Percentiles rank a stretch among this genome's conserved stretches.
phyloP scores from a whole-genome alignment of 106 monocot species.

The Narthecium ossifragum region DNA sequence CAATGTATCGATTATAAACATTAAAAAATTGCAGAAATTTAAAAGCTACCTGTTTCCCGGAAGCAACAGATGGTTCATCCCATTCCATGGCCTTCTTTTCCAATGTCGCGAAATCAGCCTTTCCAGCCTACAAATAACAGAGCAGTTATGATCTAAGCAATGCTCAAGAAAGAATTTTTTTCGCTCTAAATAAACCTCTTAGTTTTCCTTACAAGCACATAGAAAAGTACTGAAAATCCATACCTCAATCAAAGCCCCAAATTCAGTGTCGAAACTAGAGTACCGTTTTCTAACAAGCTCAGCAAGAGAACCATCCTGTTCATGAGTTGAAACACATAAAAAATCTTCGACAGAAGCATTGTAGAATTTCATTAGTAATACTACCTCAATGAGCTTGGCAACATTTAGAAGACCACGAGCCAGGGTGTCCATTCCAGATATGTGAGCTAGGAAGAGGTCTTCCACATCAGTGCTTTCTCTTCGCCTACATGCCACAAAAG shows the following conservation, averaged over 20 bases:
- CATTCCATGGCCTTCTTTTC: slow-evolving; percentile 87
- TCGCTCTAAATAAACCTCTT: too few species aligned
- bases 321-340: background rate
- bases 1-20: too few species aligned
- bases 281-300: slow-evolving; percentile 79
- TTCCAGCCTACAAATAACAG: slow-evolving; percentile 56
- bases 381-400: slow-evolving; percentile 78
- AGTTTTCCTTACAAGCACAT: background rate
- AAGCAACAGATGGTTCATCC: slow-evolving; percentile 77
- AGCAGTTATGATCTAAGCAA: background rate
- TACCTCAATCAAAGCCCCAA: slow-evolving; percentile 83
- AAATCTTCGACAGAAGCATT: background rate
- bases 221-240: background rate
- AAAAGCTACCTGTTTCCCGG: slow-evolving; percentile 78
- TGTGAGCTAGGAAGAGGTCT: slow-evolving; percentile 91
- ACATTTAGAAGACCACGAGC: slow-evolving; percentile 92
- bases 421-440: slow-evolving; percentile 93
- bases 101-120: slow-evolving; percentile 80
- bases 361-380: background rate
- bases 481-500: slow-evolving; percentile 33
- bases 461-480: slow-evolving; percentile 97
- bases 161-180: background rate
- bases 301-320: slow-evolving; percentile 73
- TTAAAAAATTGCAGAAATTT: background rate
- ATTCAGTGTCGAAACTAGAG: slow-evolving; percentile 72